Evolutionary conservation across 129 eudicot species (phyloP).

Genomic region (Dittrichia graveolens): DNA sequence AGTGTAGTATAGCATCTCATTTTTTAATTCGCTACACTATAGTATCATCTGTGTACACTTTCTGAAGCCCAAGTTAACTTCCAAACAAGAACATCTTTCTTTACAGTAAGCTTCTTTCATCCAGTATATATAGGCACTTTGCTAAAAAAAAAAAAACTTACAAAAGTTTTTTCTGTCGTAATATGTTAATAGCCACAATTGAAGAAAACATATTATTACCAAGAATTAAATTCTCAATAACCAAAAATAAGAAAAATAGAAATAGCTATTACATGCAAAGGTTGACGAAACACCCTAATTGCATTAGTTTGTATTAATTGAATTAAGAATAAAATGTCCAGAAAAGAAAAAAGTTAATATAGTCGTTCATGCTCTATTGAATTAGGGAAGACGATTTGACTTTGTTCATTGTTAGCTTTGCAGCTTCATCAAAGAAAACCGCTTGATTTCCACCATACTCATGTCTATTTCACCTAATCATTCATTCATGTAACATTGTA

Average conservation of each 20-base stretch:
- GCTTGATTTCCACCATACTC: background rate
- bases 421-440: background rate
- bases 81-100: constrained; percentile 4
- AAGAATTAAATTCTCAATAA: background rate
- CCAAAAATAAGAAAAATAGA: background rate
- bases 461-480: background rate
- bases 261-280: background rate
- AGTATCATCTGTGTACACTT: constrained; percentile 1
- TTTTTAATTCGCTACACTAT: background rate
- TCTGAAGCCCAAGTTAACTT: constrained; percentile 15
- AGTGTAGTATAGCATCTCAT: background rate
- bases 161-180: background rate
- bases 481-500: background rate
- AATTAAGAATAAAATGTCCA: background rate
- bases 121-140: background rate
- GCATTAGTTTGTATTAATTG: background rate
- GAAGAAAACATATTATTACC: background rate
- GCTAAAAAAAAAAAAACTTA: background rate
- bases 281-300: background rate
- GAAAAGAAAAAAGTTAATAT: background rate
- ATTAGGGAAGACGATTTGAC: background rate
- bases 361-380: background rate
- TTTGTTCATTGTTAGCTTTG: background rate
- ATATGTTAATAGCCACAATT: background rate
- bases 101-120: background rate